Conservation (phyloP, 352 stramenopile species). For the Globisporangium sylvaticum region DNA sequence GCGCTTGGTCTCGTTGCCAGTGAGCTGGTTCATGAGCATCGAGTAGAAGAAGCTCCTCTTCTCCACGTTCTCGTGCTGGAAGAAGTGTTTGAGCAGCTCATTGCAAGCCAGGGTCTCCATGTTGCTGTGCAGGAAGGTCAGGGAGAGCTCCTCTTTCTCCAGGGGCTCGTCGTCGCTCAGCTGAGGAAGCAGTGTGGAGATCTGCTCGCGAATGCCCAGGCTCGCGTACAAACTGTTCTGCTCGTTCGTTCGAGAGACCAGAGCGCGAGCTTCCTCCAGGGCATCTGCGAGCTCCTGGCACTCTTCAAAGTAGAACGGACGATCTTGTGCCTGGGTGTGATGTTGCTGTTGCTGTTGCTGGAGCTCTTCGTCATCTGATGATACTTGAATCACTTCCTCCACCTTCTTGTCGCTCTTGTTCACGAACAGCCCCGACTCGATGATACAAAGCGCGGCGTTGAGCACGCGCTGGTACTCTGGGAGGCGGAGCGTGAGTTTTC, state of each 20-base stretch:
- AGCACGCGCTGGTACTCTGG: constrained; percentile 63
- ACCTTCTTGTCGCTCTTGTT: neutral
- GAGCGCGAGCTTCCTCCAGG: constrained; percentile 11
- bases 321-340: neutral
- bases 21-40: constrained; percentile 29
- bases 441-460: constrained; percentile 40
- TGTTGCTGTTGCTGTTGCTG: neutral
- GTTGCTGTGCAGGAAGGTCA: constrained; percentile 31
- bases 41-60: constrained; percentile 34
- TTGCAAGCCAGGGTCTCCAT: constrained; percentile 26
- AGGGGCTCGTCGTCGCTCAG: constrained; percentile 21
- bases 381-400: neutral
- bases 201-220: constrained; percentile 22
- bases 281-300: constrained; percentile 19
- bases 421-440: constrained; percentile 50
- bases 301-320: constrained; percentile 52
- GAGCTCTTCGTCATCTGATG: neutral
- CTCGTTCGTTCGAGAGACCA: neutral
- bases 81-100: constrained; percentile 35
- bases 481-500: constrained; percentile 45
- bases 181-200: constrained; percentile 27
- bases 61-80: constrained; percentile 18
- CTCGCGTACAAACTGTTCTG: neutral
- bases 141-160: constrained; percentile 41
- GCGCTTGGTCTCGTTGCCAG: constrained; percentile 14